These are phyloP conservation scores for Rhamnella rubrinervis DNA, from an alignment of 331 rosid genomes.

Conservation along the genomic window DNA sequence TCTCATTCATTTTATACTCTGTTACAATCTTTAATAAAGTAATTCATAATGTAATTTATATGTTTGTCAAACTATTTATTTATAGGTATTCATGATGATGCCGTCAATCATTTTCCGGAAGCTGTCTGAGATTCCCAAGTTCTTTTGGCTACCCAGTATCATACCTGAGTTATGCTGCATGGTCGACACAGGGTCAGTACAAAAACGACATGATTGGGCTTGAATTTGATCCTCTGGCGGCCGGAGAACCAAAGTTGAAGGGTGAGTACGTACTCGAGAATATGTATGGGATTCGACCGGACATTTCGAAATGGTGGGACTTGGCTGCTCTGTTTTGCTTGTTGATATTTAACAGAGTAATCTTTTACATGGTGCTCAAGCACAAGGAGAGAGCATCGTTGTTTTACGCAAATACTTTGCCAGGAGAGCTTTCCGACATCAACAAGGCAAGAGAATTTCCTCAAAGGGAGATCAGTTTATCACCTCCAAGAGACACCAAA, in stretches of 20 bases:
- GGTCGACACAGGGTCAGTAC: conserved; percentile 28
- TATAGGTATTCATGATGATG: conserved; percentile 28
- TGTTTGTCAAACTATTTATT: background rate
- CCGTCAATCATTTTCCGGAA: conserved; percentile 20
- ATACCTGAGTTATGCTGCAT: conserved; percentile 24
- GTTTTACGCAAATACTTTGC: conserved; percentile 1
- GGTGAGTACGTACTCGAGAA: conserved; percentile 21
- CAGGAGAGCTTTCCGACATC: conserved; percentile 5
- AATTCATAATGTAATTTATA: background rate
- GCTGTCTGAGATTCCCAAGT: conserved; percentile 9
- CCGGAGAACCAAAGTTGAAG: conserved; percentile 22
- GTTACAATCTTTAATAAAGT: too few relatives aligned
- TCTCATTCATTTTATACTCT: too few relatives aligned
- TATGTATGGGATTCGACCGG: conserved; percentile 6
- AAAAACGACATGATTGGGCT: conserved; percentile 27
- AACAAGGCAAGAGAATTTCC: background rate
- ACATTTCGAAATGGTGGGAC: conserved; percentile 24
- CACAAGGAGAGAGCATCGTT: conserved; percentile 13
- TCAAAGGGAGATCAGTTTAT: conserved; percentile 4
- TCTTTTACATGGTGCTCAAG: conserved; percentile 11
- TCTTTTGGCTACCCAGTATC: conserved; percentile 27
- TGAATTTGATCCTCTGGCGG: conserved; percentile 16
- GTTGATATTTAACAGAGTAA: background rate
- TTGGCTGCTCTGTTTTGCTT: conserved; percentile 21
- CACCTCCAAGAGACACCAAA: conserved; percentile 10